Evolutionary conservation across 2,329 filamentous ascomycete species (phyloP).

Genomic region (Aspergillus hortae): DNA sequence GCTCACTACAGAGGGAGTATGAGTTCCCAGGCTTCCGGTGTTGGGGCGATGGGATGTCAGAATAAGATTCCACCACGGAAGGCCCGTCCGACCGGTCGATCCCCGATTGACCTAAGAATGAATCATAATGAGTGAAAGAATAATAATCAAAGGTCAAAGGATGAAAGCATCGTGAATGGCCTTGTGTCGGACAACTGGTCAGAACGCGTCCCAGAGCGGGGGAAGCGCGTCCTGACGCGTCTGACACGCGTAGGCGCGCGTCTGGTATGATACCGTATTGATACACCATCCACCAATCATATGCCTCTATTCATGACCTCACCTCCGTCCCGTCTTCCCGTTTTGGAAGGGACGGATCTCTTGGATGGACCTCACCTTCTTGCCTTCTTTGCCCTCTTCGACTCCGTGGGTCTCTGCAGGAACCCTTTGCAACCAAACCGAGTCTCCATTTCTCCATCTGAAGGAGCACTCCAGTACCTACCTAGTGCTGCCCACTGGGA

Average conservation of each 20-base stretch:
- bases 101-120: neutral
- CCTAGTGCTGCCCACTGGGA: neutral
- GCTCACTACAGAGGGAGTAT: neutral
- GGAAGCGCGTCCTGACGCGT: slow-evolving; percentile 19
- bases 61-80: slow-evolving; percentile 1
- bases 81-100: neutral
- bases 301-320: neutral
- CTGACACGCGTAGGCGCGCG: slow-evolving; percentile 17
- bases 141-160: neutral
- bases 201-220: slow-evolving; percentile 17
- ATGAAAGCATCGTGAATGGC: slow-evolving; percentile 7
- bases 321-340: neutral
- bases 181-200: neutral
- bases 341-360: too few relatives aligned
- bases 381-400: neutral
- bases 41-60: neutral
- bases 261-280: slow-evolving; percentile 17
- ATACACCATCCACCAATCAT: neutral
- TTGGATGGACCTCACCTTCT: neutral
- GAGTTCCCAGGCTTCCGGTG: neutral
- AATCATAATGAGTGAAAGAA: neutral
- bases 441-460: neutral
- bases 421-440: neutral
- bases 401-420: slow-evolving; percentile 1
- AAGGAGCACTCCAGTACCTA: neutral